Evolutionary conservation across 345 rosid genomes (phyloP).

Genomic region (Lenwebbia sp.): DNA sequence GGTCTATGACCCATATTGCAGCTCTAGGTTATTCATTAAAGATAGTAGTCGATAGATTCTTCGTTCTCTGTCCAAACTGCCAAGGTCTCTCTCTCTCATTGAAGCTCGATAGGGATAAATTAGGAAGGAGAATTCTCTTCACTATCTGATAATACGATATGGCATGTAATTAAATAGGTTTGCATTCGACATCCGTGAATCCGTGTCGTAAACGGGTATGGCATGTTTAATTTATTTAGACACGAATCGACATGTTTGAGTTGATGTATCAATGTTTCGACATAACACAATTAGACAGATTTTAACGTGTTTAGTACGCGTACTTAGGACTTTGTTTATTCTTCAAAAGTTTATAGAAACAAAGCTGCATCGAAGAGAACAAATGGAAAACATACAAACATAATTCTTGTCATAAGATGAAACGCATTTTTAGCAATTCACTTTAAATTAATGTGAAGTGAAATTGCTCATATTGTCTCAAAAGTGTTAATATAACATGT

Average conservation of each 20-base stretch:
- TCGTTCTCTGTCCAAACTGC: too few relatives aligned
- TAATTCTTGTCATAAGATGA: not conserved
- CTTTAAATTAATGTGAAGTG: not conserved
- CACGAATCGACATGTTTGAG: not conserved
- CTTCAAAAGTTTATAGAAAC: not conserved
- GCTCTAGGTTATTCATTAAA: too few relatives aligned
- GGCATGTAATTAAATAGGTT: not conserved
- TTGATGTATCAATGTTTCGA: not conserved
- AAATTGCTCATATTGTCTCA: accelerated
- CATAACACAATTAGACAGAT: not conserved
- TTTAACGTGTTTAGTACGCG: not conserved
- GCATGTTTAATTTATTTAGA: not conserved
- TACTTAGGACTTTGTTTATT: not conserved
- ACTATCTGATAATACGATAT: not conserved
- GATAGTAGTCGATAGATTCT: too few relatives aligned
- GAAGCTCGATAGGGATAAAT: not conserved
- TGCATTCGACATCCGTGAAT: not conserved
- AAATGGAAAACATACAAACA: not conserved
- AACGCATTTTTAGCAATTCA: not conserved
- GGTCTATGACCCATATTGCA: too few relatives aligned
- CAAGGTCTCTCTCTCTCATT: too few relatives aligned
- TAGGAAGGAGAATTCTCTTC: not conserved
- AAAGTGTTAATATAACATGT: not conserved
- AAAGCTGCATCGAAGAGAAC: not conserved
- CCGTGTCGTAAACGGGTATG: not conserved